Conservation (phyloP, 768 basidiomycete genomes). For the Lactarius tabidus region DNA sequence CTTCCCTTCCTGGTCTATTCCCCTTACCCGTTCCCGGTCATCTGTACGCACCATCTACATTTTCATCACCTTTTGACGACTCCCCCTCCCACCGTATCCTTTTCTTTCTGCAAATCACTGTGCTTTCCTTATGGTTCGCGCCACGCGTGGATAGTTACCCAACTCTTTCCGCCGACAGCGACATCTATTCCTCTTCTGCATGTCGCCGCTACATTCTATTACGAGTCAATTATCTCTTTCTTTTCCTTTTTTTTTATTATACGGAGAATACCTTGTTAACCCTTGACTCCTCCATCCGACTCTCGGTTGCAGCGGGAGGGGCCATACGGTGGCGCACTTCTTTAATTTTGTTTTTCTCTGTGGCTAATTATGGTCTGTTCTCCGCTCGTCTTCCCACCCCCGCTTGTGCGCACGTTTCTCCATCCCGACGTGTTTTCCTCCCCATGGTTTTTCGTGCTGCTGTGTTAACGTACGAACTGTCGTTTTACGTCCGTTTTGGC, state of each 20-base stretch:
- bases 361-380: neutral
- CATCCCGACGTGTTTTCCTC: neutral
- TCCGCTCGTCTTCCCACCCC: neutral
- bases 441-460: neutral
- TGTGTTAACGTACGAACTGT: neutral
- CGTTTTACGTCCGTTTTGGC: neutral
- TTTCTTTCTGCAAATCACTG: neutral
- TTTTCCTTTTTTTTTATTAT: neutral
- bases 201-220: conserved; percentile 2
- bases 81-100: neutral
- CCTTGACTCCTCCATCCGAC: neutral
- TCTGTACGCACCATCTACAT: conserved; percentile 22
- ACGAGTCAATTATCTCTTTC: neutral
- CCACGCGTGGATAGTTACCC: conserved; percentile 6
- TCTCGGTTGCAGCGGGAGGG: neutral
- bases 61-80: neutral
- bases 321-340: neutral
- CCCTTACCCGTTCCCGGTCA: neutral
- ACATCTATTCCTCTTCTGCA: conserved; percentile 2
- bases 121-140: neutral
- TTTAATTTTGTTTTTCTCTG: neutral
- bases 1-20: neutral
- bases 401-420: neutral
- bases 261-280: conserved; percentile 6
- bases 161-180: neutral